Evolutionary conservation across 192 early-diverging fungal species (phyloP).

Genomic region (Backusella tarrabulga): DNA sequence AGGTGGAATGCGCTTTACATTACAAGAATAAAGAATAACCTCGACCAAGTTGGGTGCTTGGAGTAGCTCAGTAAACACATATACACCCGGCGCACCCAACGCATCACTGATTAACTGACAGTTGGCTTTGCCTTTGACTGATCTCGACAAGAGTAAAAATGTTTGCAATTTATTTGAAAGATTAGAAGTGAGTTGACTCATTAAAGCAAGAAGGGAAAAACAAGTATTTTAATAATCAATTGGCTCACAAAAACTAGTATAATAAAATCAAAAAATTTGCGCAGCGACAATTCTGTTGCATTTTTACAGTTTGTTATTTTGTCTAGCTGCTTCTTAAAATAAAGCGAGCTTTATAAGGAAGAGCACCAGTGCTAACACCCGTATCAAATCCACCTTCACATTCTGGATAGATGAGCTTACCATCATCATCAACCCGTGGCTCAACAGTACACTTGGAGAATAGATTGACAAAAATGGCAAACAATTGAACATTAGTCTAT

Average conservation of each 20-base stretch:
- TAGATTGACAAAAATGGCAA: background rate
- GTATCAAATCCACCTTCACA: background rate
- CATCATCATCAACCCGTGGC: background rate
- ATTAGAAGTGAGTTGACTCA: background rate
- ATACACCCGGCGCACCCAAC: conserved; percentile 66
- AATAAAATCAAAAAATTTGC: background rate
- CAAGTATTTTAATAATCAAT: background rate
- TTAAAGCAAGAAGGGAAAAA: background rate
- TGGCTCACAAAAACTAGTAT: background rate
- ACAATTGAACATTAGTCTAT: background rate
- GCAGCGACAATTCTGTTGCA: no score
- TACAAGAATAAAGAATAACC: conserved; percentile 31
- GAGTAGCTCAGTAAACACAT: conserved; percentile 78
- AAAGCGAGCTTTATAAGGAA: background rate
- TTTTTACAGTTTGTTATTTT: no score
- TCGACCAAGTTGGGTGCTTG: conserved; percentile 68
- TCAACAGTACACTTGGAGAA: background rate
- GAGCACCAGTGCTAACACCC: background rate
- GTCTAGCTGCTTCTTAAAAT: background rate
- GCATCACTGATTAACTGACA: conserved; percentile 72
- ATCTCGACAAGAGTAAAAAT: conserved; percentile 73
- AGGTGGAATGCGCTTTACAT: background rate
- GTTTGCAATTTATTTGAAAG: conserved; percentile 48
- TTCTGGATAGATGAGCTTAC: background rate
- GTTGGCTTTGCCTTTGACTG: conserved; percentile 71